A percentile compares a stretch with the other conserved stretches of the same genome.
phyloP scores from a whole-genome alignment of 2,329 filamentous ascomycete species.

The Eutypella sp. region DNA sequence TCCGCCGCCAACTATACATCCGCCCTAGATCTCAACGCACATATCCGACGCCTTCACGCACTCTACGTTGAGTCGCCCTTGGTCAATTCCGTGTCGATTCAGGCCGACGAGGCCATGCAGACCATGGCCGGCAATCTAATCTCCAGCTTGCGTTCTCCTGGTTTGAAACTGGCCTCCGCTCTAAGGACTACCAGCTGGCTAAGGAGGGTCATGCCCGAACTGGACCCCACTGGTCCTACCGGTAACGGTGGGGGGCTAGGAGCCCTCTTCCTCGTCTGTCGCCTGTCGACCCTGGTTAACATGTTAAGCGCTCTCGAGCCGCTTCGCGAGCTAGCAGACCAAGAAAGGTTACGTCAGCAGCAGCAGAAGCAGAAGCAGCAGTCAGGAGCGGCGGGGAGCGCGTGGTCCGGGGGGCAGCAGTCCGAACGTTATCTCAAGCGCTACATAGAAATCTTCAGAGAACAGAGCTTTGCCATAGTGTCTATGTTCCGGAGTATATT shows the following conservation, averaged over 20 bases:
- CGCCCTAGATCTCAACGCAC: slow-evolving; percentile 86
- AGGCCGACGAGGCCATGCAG: slow-evolving; percentile 84
- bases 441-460: slow-evolving; percentile 95
- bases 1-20: slow-evolving; percentile 73
- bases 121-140: slow-evolving; percentile 85
- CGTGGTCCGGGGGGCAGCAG: slow-evolving; percentile 74
- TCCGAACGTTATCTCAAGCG: slow-evolving; percentile 91
- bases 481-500: slow-evolving; percentile 94
- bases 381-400: slow-evolving; percentile 30
- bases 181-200: slow-evolving; percentile 91
- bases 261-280: slow-evolving; percentile 80
- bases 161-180: slow-evolving; percentile 81
- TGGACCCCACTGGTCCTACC: slow-evolving; percentile 42
- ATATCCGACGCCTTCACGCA: slow-evolving; percentile 79
- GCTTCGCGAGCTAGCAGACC: slow-evolving; percentile 81
- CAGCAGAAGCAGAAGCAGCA: no score
- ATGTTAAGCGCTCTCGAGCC: slow-evolving; percentile 83
- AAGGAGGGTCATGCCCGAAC: slow-evolving; percentile 76
- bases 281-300: slow-evolving; percentile 70
- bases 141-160: slow-evolving; percentile 66
- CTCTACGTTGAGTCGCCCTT: slow-evolving; percentile 77
- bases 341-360: slow-evolving; percentile 58
- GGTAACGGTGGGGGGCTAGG: slow-evolving; percentile 65
- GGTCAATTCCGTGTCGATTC: slow-evolving; percentile 64
- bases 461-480: slow-evolving; percentile 93